Base-by-base conservation (phyloP, 2,329 filamentous ascomycete species). In the Ophiostoma perfectum region DNA sequence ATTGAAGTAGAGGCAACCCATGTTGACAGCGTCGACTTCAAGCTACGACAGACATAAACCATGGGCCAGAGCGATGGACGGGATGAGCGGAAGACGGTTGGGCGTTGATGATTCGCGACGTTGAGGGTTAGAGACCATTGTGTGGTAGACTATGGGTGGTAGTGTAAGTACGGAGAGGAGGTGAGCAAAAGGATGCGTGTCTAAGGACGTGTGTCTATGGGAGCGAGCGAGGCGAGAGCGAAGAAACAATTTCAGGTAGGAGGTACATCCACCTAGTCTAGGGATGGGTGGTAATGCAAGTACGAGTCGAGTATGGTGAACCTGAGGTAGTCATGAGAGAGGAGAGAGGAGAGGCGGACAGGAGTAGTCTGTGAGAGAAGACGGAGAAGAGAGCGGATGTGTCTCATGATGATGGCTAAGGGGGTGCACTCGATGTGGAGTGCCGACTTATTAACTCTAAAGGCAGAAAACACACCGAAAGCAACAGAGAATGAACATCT, bases 81-180 rank as follows among this genome's bases (percentile, higher is more conserved):
- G 27, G 27, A 27, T 55, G 18, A 45, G 42, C n/a, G 5, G n/a
- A 3, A 9, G 27, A 55, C n/a, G 18, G 18, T 11, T 27, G n/a
- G 18, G 49, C 18, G 49, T 55, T 7, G 49, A 55, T 55, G 49
- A 55, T 55, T 55, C 49, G 49, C 49, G 49, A 55, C 49, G 27
- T 18, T 55, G 49, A n/a, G 27, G 27, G 49, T 55, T n/a, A 27
- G 49, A 55, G 49, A 27, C 27, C 49, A 55, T 55, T 27, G 4
- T 55, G 7, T 55, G 49, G 49, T 27, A 11, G 49, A 9, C 14
- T 12, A 4, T 27, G 49, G 18, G 12, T 47, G 49, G 3, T 55
- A 55, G 49, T 55, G 9, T 55, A 14, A 47, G 45, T 47, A 14
- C 45, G 14, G 45, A 16, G 9, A 14, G 12, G 45, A 47, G 27